Conservation (phyloP, 345 rosid genomes). For the Abelmoschus esculentus region DNA sequence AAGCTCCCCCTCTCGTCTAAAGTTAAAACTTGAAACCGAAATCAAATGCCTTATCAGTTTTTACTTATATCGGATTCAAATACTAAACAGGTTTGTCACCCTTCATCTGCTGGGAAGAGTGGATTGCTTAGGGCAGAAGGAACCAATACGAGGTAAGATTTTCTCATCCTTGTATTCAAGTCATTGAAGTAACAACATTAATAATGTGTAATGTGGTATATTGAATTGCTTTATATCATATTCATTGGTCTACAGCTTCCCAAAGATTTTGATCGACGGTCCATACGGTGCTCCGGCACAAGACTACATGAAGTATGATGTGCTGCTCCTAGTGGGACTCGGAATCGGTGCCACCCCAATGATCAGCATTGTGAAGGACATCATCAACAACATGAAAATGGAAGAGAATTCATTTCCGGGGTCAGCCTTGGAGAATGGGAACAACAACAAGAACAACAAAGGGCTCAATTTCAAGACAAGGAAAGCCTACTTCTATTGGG, state of each 20-base stretch:
- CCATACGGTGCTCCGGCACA: conserved; percentile 94
- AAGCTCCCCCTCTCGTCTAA: background rate
- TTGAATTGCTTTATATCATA: background rate
- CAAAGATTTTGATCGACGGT: conserved; percentile 74
- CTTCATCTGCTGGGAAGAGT: conserved; percentile 17
- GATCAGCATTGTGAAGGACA: conserved; percentile 88
- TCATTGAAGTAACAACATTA: background rate
- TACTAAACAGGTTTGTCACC: conserved; percentile 30
- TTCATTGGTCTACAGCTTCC: conserved; percentile 32
- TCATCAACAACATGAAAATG: conserved; percentile 62
- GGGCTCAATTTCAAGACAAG: conserved; percentile 39
- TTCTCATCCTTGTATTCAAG: background rate
- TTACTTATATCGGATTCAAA: background rate
- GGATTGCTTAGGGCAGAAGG: conserved; percentile 21
- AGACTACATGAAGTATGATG: conserved; percentile 85
- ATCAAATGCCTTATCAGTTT: conserved; percentile 2
- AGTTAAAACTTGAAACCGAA: background rate
- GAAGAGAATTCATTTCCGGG: conserved; percentile 12
- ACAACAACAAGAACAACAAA: conserved; percentile 8
- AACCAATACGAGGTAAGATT: conserved; percentile 35
- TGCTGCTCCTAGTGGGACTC: conserved; percentile 73
- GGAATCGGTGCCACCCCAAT: conserved; percentile 95
- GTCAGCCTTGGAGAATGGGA: conserved; percentile 17
- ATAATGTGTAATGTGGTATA: background rate
- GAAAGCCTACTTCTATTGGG: conserved; percentile 92